phyloP scores from a whole-genome alignment of 2,329 filamentous ascomycete genomes.

The Fusarium brachygibbosum region DNA sequence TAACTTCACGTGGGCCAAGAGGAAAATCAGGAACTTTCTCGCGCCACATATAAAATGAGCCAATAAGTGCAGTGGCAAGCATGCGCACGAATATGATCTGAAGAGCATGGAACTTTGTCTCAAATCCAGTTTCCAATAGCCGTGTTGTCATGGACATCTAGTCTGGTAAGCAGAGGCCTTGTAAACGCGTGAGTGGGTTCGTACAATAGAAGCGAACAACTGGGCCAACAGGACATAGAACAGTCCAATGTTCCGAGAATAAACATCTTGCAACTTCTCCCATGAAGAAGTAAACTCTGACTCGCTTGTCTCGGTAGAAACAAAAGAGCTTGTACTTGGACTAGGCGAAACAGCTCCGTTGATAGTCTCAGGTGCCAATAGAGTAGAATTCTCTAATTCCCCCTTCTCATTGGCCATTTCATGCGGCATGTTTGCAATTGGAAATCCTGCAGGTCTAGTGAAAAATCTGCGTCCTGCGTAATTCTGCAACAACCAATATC shows the following conservation, averaged over 20 bases:
- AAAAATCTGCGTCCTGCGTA: neutral
- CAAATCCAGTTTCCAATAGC: slow-evolving; percentile 52
- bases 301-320: neutral
- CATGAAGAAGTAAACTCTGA: neutral
- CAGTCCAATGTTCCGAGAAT: slow-evolving; percentile 58
- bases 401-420: slow-evolving; percentile 4
- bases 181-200: neutral
- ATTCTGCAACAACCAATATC: fast-evolving
- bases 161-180: neutral
- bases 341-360: neutral
- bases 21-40: slow-evolving; percentile 71
- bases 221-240: slow-evolving; percentile 58
- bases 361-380: neutral
- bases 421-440: slow-evolving; percentile 14
- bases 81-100: slow-evolving; percentile 61
- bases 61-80: slow-evolving; percentile 55
- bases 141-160: slow-evolving; percentile 60
- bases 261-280: slow-evolving; percentile 57
- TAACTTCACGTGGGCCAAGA: slow-evolving; percentile 72
- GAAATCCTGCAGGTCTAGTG: fast-evolving
- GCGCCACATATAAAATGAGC: slow-evolving; percentile 58
- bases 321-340: neutral
- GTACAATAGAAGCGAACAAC: slow-evolving; percentile 58
- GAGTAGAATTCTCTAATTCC: slow-evolving; percentile 2
- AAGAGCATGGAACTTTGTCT: slow-evolving; percentile 57